Base-by-base conservation (phyloP, 345 rosid species). In the Euphorbia tirucalli region DNA sequence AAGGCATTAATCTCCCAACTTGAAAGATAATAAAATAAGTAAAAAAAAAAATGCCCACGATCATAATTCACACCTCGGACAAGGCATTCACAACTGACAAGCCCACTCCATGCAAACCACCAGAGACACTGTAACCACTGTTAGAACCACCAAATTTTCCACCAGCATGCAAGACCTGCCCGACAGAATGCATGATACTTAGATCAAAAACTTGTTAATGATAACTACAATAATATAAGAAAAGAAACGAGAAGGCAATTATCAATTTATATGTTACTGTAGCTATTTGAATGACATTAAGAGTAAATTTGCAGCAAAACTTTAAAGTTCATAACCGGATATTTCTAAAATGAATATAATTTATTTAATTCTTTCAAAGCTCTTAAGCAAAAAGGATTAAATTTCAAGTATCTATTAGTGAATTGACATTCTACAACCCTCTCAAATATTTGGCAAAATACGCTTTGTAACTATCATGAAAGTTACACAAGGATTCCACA, bases 101-200 rank as follows among this genome's bases (percentile, higher is more conserved):
- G 69, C 99, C 99, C 32, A 96, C 99, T 73, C 99, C 99, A 71
- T 93, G 98, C 61, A 96, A 76, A 63, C 99, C 99, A 67, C 99
- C 99, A 72, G 99, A 96, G 41, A 96, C 97, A 76, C 83, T 89
- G 71, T 96, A 96, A 43, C 99, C 99, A 83, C 98, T 93, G 70
- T 92, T 88, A 39, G 90, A 82, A 72, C 99, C 99, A 69, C 98
- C 99, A 89, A 93, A 96, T 76, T 96, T 96, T 25, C 98, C 98
- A 59, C 98, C 98, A 68, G 98, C 99, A 70, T 96, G 99, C 82
- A 96, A 81, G 75, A 93, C 85, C 99, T 96, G 88, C 79, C 85
- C 52, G 66, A 71, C 39, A 75, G 35, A 54, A 73, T 41, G 32
- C 52, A 27, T 5, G 19, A 57, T 31, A 37, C 35, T 66, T 14